Percentiles rank a stretch among this genome's conserved stretches.
Conservation (phyloP, 2,329 filamentous ascomycete genomes). For the Leptosphaerulina australis region DNA sequence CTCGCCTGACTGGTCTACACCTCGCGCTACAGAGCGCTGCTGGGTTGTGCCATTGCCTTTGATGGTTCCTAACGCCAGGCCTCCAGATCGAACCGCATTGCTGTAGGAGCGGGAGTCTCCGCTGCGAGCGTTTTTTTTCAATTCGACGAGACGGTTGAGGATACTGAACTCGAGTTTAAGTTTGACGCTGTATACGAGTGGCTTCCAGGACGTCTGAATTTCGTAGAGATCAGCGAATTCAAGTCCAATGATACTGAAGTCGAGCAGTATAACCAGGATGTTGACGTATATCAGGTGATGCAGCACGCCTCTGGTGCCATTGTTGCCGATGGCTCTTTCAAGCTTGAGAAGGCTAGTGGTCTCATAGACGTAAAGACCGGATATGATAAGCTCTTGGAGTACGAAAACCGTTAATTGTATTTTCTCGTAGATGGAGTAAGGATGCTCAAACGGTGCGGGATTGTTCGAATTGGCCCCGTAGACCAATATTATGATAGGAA, state of each 20-base stretch:
- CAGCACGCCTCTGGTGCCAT: conserved; percentile 20
- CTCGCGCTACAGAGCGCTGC: conserved; percentile 16
- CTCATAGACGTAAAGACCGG: conserved; percentile 59
- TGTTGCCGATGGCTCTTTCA: conserved; percentile 23
- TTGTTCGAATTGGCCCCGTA: conserved; percentile 54
- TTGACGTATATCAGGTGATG: conserved; percentile 32
- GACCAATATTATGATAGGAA: conserved; percentile 60
- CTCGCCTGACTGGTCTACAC: conserved; percentile 11
- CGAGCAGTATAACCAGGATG: conserved; percentile 30
- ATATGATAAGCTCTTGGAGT: conserved; percentile 46
- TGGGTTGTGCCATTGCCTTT: conserved; percentile 12
- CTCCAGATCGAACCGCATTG: conserved; percentile 11
- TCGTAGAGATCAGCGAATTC: conserved; percentile 28
- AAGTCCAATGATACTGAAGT: conserved; percentile 30
- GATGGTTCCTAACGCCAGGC: conserved; percentile 22
- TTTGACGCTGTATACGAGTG: conserved; percentile 52
- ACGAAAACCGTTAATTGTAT: conserved; percentile 51
- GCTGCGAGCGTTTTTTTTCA: conserved; percentile 20
- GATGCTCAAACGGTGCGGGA: conserved; percentile 33
- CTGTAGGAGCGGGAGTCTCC: conserved; percentile 21
- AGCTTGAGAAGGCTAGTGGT: conserved; percentile 35
- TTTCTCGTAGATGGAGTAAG: conserved; percentile 49
- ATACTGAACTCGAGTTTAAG: conserved; percentile 62
- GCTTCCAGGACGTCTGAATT: conserved; percentile 42
- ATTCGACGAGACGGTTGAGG: conserved; percentile 47